These are phyloP conservation scores for Harringtonia aguacate DNA, from an alignment of 2,329 filamentous ascomycete genomes.

Conservation along the genomic window DNA sequence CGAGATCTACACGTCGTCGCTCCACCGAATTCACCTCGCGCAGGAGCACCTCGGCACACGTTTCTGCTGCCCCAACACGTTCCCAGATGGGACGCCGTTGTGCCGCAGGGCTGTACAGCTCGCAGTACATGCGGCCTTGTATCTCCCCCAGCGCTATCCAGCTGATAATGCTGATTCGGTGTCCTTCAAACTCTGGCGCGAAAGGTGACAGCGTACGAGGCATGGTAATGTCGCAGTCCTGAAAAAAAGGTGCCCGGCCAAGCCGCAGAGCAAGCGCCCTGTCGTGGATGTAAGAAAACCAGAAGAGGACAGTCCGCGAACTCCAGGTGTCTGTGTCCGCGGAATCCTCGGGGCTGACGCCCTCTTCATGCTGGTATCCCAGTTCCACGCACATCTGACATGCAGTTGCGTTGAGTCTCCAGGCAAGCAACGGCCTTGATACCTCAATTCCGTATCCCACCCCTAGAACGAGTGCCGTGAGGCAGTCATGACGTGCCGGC, in stretches of 20 bases:
- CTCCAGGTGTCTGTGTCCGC: background rate
- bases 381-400: constrained; percentile 50
- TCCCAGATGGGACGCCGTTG: constrained; percentile 23
- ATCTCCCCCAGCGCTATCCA: constrained; percentile 47
- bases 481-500: constrained; percentile 39
- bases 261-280: constrained; percentile 47
- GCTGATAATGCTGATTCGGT: constrained; percentile 34
- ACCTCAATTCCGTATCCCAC: constrained; percentile 50
- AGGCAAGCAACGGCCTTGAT: constrained; percentile 50
- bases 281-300: constrained; percentile 28
- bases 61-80: constrained; percentile 27
- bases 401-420: constrained; percentile 48
- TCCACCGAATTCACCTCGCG: constrained; percentile 5
- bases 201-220: constrained; percentile 20
- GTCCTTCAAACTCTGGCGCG: constrained; percentile 22
- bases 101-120: constrained; percentile 40
- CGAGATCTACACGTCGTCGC: background rate
- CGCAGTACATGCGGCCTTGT: constrained; percentile 47
- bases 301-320: constrained; percentile 12
- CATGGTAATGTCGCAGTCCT: constrained; percentile 43
- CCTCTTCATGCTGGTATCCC: constrained; percentile 37
- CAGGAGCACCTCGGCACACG: constrained; percentile 26
- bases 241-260: constrained; percentile 46
- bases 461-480: constrained; percentile 46
- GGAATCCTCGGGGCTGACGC: background rate